Evolutionary conservation across 306 rosid genomes (phyloP), one percentile per base, ranked within the genome.

Genomic region (Oemleria cerasiformis): DNA sequence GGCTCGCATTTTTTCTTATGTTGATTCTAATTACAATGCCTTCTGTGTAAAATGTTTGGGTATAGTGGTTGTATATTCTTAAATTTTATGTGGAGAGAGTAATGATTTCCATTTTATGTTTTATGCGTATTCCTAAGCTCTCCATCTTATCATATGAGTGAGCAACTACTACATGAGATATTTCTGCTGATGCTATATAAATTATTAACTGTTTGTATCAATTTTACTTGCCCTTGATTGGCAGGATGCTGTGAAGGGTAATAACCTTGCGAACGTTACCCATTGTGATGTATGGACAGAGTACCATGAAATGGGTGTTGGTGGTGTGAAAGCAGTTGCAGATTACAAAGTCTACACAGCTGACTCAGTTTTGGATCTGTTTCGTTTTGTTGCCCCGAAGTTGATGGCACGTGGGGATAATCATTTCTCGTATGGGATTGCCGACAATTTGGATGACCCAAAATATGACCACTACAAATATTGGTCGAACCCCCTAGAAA

Each of bases 401-500:
- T 71, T 90, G 88, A 90, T 90, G 93, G 79, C 83, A 34, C 96
- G 96, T 34, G 96, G 96, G 62, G 85, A 67, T 73, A 85, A 81
- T 73, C 93, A 90, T 84, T 90, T 86, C 84, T 90, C 96, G 6
- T 63, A 86, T 54, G 96, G 91, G 71, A 86, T 90, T 77, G 96
- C 96, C 9, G 88, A 86, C 73, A 74, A 90, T 84, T 83, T 90
- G 82, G 89, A 86, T 66, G 93, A 90, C 75, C 78, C 81, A 12
- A 87, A 84, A 83, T 90, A 90, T 76, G 65, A 86, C 45, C 93
- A 90, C 79, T 88, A 86, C 79, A 90, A 84, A 78, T 90, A 87
- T 66, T 90, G 96, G 96, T 90, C 96, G 34, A 90, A 86, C 71
- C 96, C 96, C 40, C 77, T 90, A 57, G 96, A 90, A 88, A 87